These are phyloP conservation scores for Pythium plurisporium DNA, from an alignment of 352 stramenopile species.

Conservation along the genomic window DNA sequence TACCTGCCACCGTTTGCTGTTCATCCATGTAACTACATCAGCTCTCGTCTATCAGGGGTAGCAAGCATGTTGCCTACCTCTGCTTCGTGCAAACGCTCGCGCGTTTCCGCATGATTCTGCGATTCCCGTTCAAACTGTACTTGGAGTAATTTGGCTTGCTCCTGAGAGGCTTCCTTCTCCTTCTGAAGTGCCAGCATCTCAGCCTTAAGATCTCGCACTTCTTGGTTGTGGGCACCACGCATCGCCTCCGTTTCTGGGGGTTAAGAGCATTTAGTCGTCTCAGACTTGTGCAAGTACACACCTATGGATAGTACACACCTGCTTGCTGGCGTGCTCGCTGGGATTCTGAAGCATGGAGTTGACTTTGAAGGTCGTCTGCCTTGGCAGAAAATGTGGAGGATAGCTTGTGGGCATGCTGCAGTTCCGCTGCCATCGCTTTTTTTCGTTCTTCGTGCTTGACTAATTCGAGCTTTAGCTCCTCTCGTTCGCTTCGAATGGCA, in stretches of 20 bases:
- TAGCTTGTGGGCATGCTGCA: constrained; percentile 51
- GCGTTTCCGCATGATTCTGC: constrained; percentile 39
- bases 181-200: constrained; percentile 31
- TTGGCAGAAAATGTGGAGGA: constrained; percentile 48
- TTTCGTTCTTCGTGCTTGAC: constrained; percentile 42
- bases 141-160: constrained; percentile 35
- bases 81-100: constrained; percentile 42
- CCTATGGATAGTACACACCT: constrained; percentile 19
- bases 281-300: background rate
- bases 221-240: constrained; percentile 27
- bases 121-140: constrained; percentile 39
- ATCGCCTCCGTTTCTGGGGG: constrained; percentile 44
- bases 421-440: constrained; percentile 38
- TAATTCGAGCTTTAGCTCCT: constrained; percentile 58
- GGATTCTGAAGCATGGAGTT: constrained; percentile 44
- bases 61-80: too few species aligned
- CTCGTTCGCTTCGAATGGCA: constrained; percentile 45
- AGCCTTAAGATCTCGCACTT: constrained; percentile 27
- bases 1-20: constrained; percentile 57
- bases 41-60: too few species aligned
- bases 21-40: background rate
- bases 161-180: constrained; percentile 22
- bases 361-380: constrained; percentile 41
- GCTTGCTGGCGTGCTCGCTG: constrained; percentile 29
- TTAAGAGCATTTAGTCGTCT: too few species aligned